These are phyloP conservation scores for Stipa capillata DNA, from an alignment of 176 grass and related monocot genomes.

Conservation along the genomic window DNA sequence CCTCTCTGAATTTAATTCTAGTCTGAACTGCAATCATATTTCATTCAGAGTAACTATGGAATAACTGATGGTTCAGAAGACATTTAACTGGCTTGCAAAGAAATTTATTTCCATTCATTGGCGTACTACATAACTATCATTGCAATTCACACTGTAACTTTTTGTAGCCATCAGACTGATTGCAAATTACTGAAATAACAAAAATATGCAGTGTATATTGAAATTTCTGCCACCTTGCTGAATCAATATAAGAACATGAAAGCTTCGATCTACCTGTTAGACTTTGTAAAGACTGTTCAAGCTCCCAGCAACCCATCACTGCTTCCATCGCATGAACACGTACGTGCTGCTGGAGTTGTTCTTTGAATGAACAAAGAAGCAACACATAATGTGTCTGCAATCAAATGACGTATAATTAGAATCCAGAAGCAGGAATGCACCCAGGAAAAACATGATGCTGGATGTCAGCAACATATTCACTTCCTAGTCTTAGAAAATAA, in stretches of 20 bases:
- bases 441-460: not conserved
- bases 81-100: no score
- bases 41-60: no score
- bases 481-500: not conserved
- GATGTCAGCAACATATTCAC: not conserved
- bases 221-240: not conserved
- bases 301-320: constrained; percentile 99
- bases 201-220: not conserved
- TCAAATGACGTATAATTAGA: constrained; percentile 14
- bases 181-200: not conserved
- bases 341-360: constrained; percentile 97
- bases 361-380: constrained; percentile 94
- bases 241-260: not conserved
- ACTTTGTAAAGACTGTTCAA: constrained; percentile 94
- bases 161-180: no score
- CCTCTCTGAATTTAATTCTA: not conserved
- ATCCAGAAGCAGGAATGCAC: not conserved
- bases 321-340: constrained; percentile 99
- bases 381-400: constrained; percentile 87
- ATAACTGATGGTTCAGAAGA: no score
- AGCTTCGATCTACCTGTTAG: constrained; percentile 58
- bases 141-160: not conserved
- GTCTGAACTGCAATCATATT: no score
- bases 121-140: not conserved
- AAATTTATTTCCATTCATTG: no score